A percentile compares a stretch with the other conserved stretches of the same genome.
phyloP scores from a whole-genome alignment of 768 basidiomycete genomes.

The Nidularia sp. region DNA sequence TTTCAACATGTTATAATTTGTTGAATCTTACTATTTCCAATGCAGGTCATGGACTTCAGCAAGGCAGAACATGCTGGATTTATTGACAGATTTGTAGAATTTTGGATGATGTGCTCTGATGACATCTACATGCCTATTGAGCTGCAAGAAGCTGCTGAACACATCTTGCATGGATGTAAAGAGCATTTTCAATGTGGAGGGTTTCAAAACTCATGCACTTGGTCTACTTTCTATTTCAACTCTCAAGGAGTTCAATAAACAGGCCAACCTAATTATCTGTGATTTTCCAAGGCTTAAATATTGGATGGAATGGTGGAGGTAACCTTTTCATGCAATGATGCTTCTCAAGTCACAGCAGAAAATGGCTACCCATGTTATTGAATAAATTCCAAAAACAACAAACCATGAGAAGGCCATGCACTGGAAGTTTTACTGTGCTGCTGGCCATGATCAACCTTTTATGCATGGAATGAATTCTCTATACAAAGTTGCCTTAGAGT shows the following conservation, averaged over 20 bases:
- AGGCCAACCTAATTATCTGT: slow-evolving; percentile 5
- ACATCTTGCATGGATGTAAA: slow-evolving; percentile 20
- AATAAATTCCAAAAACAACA: slow-evolving; percentile 1
- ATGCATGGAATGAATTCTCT: slow-evolving; percentile 15
- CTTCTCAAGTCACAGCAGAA: slow-evolving; percentile 10
- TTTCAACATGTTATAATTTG: not conserved
- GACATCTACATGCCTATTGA: slow-evolving; percentile 5
- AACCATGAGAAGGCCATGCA: slow-evolving; percentile 7
- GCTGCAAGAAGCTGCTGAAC: slow-evolving; percentile 5
- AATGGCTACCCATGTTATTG: slow-evolving; percentile 8
- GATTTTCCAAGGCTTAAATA: slow-evolving; percentile 13
- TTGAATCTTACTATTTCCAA: not conserved
- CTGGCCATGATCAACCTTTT: slow-evolving; percentile 6
- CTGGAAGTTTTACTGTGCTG: slow-evolving; percentile 5
- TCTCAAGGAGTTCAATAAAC: slow-evolving; percentile 6
- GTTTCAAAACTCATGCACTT: slow-evolving; percentile 13
- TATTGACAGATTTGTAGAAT: slow-evolving; percentile 18
- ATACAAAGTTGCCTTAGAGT: slow-evolving; percentile 12
- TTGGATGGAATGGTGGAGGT: slow-evolving; percentile 31
- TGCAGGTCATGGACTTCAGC: slow-evolving; percentile 29
- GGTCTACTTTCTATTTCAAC: slow-evolving; percentile 4
- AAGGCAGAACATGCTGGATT: slow-evolving; percentile 26
- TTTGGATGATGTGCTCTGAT: slow-evolving; percentile 9
- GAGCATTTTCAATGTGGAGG: slow-evolving; percentile 18
- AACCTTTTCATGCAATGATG: slow-evolving; percentile 19